Evolutionary conservation across 2,329 filamentous ascomycete species (phyloP), one percentile per base, ranked within the genome.

Genomic region (Fusarium sp.): DNA sequence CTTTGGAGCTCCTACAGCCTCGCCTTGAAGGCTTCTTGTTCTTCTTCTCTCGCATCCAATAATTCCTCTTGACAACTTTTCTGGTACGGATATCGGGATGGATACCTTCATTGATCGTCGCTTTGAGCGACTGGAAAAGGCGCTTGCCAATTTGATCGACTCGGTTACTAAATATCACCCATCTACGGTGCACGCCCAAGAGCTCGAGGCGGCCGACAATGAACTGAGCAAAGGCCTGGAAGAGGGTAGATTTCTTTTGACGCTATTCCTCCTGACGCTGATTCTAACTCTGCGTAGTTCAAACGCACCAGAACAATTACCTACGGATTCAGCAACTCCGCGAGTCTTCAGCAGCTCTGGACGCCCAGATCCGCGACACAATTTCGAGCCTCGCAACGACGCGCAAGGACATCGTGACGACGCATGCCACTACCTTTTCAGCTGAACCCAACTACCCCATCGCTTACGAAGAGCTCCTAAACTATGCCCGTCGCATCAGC

Each of bases 91-190:
- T 24, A 18, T 11, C 22, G 64, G 14, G 34, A 93, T 93, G 92
- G 89, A 93, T 73, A 87, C 87, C 56, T 83, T 88, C 58, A 86
- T 93, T 8, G 90, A 93, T 72, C 80, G 79, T 54, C 90, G 89
- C 76, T 92, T 93, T 69, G 89, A 92, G 79, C 89, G 90, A 58
- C 85, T 93, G 34, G 92, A 93, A 77, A 89, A 88, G 77, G 90
- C 91, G 1, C 85, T 97, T 22, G 88, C 89, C 14, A 90, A 86
- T 31, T 86, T 97, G 37, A 92, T 95, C 76, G 93, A 95, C 80
- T 95, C 93, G 0, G 93, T 97, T 71, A 88, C 93, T 7, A 93
- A 94, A 73, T 96, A 95, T 83, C 94, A 95, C 78, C 94, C 94
- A 0, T 93, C 92, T 8, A 85, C 89, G 6, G 83, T 87, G 38